These are phyloP conservation scores for Ogataea ramenticola DNA, from an alignment of 805 yeast species.

Conservation along the genomic window DNA sequence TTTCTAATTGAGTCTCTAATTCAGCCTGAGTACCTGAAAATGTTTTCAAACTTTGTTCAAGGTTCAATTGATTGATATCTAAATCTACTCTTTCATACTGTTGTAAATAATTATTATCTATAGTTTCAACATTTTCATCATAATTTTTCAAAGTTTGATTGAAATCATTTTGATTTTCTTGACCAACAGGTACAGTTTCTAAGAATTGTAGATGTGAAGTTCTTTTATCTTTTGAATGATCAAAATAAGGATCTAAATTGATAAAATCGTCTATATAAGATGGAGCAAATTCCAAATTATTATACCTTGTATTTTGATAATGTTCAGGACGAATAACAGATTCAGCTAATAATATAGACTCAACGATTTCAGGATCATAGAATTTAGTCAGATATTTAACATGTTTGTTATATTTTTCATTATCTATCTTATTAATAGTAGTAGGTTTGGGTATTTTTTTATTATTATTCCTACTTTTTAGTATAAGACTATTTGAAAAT, in stretches of 20 bases:
- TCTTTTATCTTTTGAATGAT: constrained; percentile 30
- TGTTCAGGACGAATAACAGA: constrained; percentile 60
- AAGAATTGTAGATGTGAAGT: constrained; percentile 11
- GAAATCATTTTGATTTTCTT: constrained; percentile 3
- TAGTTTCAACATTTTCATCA: not conserved
- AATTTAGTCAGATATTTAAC: constrained; percentile 57
- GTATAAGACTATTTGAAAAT: too few relatives aligned
- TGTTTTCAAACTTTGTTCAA: too few relatives aligned
- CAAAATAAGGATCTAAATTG: constrained; percentile 70
- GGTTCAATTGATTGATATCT: too few relatives aligned
- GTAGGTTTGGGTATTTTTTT: too few relatives aligned
- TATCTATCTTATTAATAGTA: not conserved
- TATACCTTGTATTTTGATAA: constrained; percentile 36
- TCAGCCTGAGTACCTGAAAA: too few relatives aligned
- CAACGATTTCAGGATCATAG: constrained; percentile 75
- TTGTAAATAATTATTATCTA: not conserved
- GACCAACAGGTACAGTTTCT: constrained; percentile 1
- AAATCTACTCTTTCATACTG: too few relatives aligned
- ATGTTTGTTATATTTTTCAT: constrained; percentile 25
- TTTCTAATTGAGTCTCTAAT: too few relatives aligned
- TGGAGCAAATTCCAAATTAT: constrained; percentile 57
- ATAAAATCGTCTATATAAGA: constrained; percentile 65
- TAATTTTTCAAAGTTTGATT: too few relatives aligned
- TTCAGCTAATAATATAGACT: constrained; percentile 79
- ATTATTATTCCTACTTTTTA: too few relatives aligned